phyloP scores from a whole-genome alignment of 176 grass and related monocot species.

The Tillandsia fasciculata region DNA sequence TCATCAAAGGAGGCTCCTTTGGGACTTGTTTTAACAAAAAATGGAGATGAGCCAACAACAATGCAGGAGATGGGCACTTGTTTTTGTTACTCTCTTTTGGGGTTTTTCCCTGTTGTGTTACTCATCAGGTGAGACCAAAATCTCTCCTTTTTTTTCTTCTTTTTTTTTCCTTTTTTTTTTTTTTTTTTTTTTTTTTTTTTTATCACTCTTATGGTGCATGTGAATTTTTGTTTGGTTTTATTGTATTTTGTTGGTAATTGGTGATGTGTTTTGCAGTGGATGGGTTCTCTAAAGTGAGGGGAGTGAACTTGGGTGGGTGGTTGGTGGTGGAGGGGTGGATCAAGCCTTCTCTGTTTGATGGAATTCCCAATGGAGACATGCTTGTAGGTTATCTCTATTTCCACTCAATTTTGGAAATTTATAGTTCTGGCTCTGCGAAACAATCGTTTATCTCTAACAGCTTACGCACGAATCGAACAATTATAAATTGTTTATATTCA shows the following conservation, averaged over 20 bases:
- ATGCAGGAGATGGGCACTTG: constrained; percentile 11
- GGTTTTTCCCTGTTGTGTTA: constrained; percentile 10
- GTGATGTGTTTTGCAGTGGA: constrained; percentile 17
- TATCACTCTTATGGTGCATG: neutral
- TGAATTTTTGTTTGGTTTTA: no score
- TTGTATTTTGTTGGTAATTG: no score
- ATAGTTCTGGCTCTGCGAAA: no score
- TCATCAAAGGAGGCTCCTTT: constrained; percentile 7
- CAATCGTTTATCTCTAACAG: no score
- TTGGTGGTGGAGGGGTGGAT: constrained; percentile 88
- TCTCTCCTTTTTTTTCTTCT: neutral
- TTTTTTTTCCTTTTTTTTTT: neutral
- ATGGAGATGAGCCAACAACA: constrained; percentile 5
- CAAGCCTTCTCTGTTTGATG: constrained; percentile 74
- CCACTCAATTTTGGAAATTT: no score
- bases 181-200: neutral
- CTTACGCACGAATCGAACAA: no score
- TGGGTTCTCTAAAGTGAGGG: constrained; percentile 56
- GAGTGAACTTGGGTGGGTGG: constrained; percentile 82
- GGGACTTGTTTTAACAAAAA: constrained; percentile 4
- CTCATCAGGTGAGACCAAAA: constrained; percentile 12
- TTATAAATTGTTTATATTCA: no score
- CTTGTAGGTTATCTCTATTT: constrained; percentile 30
- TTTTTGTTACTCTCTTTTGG: constrained; percentile 15
- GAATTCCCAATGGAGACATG: constrained; percentile 72